These are phyloP conservation scores for Apiospora aurea DNA, from an alignment of 2,329 filamentous ascomycete species.

Conservation along the genomic window DNA sequence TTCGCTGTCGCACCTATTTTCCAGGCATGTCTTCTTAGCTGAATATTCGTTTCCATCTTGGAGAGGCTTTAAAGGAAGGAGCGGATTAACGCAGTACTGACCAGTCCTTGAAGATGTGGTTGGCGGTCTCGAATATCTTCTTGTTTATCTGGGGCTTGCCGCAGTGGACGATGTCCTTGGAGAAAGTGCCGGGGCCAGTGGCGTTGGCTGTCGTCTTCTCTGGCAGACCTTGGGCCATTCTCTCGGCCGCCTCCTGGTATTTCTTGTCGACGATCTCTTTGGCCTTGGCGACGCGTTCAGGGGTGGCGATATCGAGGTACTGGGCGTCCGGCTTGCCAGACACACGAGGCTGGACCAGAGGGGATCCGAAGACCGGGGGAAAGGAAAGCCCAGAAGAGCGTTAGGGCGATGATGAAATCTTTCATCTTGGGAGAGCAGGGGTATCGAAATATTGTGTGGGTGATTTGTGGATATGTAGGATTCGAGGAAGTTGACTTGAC, in stretches of 20 bases:
- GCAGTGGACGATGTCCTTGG: constrained; percentile 1
- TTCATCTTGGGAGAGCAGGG: background rate
- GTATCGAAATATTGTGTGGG: background rate
- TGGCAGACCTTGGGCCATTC: background rate
- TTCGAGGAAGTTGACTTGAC: background rate
- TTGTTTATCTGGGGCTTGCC: background rate
- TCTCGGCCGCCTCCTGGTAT: background rate
- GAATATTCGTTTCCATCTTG: too few species aligned
- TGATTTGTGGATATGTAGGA: background rate
- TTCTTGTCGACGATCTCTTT: constrained; percentile 7
- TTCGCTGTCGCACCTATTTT: background rate
- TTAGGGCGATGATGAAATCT: background rate
- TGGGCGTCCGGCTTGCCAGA: background rate
- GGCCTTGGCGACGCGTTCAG: constrained; percentile 5
- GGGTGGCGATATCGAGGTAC: background rate
- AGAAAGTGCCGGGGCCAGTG: background rate
- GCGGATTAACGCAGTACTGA: background rate
- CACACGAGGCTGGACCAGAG: background rate
- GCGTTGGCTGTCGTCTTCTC: too few species aligned
- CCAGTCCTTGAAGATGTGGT: background rate
- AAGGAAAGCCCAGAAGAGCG: background rate
- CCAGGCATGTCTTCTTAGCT: background rate
- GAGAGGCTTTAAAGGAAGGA: background rate
- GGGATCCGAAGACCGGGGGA: background rate
- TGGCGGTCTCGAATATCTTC: background rate